phyloP scores from a whole-genome alignment of 2,329 filamentous ascomycete genomes.

The Alternaria sp. region DNA sequence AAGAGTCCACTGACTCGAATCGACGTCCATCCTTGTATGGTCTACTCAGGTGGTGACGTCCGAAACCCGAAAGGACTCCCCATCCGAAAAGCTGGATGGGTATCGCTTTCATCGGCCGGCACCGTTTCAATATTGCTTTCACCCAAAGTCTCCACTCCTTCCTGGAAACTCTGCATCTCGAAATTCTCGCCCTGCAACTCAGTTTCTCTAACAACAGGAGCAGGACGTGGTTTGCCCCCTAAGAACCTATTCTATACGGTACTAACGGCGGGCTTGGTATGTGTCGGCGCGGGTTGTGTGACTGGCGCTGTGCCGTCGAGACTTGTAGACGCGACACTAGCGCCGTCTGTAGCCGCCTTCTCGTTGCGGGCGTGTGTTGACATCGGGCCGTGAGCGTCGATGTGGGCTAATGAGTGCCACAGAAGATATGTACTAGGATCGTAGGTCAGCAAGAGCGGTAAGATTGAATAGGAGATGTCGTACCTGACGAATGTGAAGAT shows the following conservation, averaged over 20 bases:
- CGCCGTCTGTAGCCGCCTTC: not conserved
- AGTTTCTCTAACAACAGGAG: not conserved
- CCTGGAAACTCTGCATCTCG: not conserved
- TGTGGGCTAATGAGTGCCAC: conserved; percentile 51
- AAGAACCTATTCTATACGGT: not conserved
- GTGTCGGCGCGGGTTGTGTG: not conserved
- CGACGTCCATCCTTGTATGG: not conserved
- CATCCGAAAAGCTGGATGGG: not conserved
- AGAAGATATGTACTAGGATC: conserved; percentile 49
- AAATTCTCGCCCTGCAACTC: not conserved
- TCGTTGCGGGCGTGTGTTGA: conserved; percentile 46
- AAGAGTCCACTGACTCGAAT: not conserved
- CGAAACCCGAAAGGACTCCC: not conserved
- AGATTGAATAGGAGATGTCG: not conserved
- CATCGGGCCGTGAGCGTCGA: conserved; percentile 51
- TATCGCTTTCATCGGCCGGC: not conserved
- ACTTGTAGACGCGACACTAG: not conserved
- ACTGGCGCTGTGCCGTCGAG: not conserved
- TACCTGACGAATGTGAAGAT: conserved; percentile 59
- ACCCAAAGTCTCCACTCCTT: not conserved
- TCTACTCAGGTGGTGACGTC: not conserved
- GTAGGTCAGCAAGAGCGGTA: not conserved
- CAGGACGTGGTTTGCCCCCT: not conserved
- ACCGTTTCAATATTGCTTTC: not conserved
- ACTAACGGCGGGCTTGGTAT: not conserved